These are phyloP conservation scores for Spizellomyces punctatus DNA, from an alignment of 192 early-diverging fungal species.

Conservation along the genomic window DNA sequence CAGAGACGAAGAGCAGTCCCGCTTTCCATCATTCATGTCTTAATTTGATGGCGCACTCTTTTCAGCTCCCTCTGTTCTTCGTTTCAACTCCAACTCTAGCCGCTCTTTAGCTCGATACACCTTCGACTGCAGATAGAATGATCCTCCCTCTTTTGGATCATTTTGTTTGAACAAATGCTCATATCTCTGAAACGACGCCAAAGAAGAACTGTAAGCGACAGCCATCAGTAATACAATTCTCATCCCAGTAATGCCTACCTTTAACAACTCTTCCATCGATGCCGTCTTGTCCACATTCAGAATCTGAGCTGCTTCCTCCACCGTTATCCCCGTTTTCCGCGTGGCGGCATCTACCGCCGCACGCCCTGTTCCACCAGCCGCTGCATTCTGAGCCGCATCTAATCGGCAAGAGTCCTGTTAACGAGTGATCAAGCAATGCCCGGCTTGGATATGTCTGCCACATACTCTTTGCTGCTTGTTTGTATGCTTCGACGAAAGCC, in stretches of 20 bases:
- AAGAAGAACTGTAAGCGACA: not conserved
- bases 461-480: conserved; percentile 83
- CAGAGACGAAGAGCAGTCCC: too few relatives aligned
- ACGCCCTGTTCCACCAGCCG: conserved; percentile 19
- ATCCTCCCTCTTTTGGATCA: conserved; percentile 82
- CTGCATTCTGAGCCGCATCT: conserved; percentile 29
- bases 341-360: conserved; percentile 24
- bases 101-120: conserved; percentile 92
- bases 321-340: conserved; percentile 76
- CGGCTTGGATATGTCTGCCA: not conserved
- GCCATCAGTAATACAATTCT: not conserved
- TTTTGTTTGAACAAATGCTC: conserved; percentile 87
- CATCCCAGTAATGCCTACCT: conserved; percentile 35
- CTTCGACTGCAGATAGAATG: conserved; percentile 94
- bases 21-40: too few relatives aligned
- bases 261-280: conserved; percentile 56
- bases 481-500: conserved; percentile 93
- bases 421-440: not conserved
- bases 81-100: conserved; percentile 84
- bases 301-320: conserved; percentile 91
- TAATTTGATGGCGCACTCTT: conserved; percentile 29
- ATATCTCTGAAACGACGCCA: conserved; percentile 62
- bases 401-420: not conserved
- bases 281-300: conserved; percentile 80
- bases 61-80: conserved; percentile 38